Base-by-base conservation (phyloP, 225 moss, liverwort and hornwort species). In the Asterella californica region DNA sequence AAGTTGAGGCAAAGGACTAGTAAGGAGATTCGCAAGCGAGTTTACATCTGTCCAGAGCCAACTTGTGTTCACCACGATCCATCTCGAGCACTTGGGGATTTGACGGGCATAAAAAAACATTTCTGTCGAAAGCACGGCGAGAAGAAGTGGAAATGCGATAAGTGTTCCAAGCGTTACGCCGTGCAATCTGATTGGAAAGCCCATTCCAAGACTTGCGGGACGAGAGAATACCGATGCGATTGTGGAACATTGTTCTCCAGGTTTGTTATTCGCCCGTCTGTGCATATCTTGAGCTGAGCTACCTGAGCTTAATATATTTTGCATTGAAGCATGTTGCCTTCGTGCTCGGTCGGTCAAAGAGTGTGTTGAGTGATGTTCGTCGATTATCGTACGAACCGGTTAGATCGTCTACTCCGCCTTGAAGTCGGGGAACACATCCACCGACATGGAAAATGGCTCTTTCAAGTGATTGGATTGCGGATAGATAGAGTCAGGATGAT, bases 61-160 rank as follows among this genome's bases (percentile, higher is more conserved):
- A 92, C 99, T 66, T 99, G 99, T 86, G 99, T 99, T 84, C 99
- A 99, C 89, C 99, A 99, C 88, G 99, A 99, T 90, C 95, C 99
- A 83, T 88, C 94, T 88, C 93, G 99, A 88, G 99, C 99, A 81
- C 91, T 99, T 68, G 99, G 99, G 79, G 99, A 99, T 87, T 88
- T 99, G 79, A 99, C 99, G 78, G 99, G 99, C 77, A 99, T 99
- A 71, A 99, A 99, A 83, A 99, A 99, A 87, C 99, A 99, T 84
- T 99, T 99, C 88, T 99, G 99, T 90, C 95, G 99, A 80, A 99
- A 99, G 87, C 99, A 99, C 84, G 99, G 99, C 76, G 99, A 99
- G 87, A 99, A 99, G 85, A 99, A 99, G 88, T 99, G 99, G 99
- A 99, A 99, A 90, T 99, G 99, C 88, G 99, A 99, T 84, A 99